Base-by-base conservation (phyloP, 163 green algal genomes). In the Smithsoniella earleae region DNA sequence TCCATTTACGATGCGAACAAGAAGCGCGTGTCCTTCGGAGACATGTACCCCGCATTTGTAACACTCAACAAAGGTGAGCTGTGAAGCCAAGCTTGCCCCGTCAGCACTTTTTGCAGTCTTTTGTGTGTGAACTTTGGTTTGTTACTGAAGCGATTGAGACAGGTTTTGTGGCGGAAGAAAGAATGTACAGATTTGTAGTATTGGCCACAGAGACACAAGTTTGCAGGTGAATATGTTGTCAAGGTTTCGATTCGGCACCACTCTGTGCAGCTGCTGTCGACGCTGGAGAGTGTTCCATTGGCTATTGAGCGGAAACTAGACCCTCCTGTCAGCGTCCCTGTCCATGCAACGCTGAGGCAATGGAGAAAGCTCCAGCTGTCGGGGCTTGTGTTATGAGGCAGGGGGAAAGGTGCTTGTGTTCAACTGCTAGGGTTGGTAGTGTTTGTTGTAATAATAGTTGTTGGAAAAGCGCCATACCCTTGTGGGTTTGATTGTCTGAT, bases 211-310 rank as follows among this genome's bases (percentile, higher is more conserved):
- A n/a, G n/a, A n/a, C n/a, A n/a, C n/a, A n/a, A n/a, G n/a, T 49
- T 16, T 74, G 65, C 65, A 55, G 65, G 38, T 5, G 38, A 62
- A 10, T 74, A 62, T 28, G 16, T 10, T 5, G 40, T 63, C 65
- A 25, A 62, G 28, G 45, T 92, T 52, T 33, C 81, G 55, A 80
- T 96, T 62, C 77, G 88, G 8, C 88, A 95, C 74, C 87, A 96
- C 45, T 78, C 85, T 33, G 66, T 81, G 25, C 76, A 79, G 10
- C 65, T 95, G 73, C 89, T 97, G 62, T 82, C 94, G 36, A 89
- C 89, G 75, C 80, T 95, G 65, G 85, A 82, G 55, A 44, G 63
- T 1, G 18, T 52, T 45, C 34, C 25, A 10, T 52, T 77, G 55
- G 62, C 84, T 25, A 55, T 88, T 2, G 85, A 95, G 74, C 75